A percentile compares a stretch with the other conserved stretches of the same genome.
These are phyloP conservation scores for Cenchrus fungigraminus DNA, from an alignment of 176 grass and related monocot species.

Conservation along the genomic window DNA sequence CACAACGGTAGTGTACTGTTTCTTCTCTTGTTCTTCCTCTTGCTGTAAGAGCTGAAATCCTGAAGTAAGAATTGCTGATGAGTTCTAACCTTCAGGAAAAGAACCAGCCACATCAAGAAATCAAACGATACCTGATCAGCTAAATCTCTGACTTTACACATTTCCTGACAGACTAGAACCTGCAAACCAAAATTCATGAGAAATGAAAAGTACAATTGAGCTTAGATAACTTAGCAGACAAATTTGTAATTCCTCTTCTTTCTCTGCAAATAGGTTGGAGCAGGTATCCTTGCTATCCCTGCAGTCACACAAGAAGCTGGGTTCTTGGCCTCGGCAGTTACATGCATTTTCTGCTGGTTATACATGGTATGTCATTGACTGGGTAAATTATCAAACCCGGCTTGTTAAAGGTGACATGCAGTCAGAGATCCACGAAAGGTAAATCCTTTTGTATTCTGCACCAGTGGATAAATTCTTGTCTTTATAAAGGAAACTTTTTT, in stretches of 20 bases:
- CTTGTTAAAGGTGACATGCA: conserved; percentile 57
- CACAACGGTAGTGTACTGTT: conserved; percentile 79
- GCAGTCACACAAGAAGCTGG: conserved; percentile 94
- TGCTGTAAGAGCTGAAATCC: background rate
- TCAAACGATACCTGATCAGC: background rate
- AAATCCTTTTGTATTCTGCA: conserved; percentile 34
- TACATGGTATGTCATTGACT: conserved; percentile 81
- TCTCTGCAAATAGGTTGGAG: conserved; percentile 66
- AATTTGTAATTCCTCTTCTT: background rate
- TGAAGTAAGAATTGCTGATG: background rate
- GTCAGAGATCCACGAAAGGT: conserved; percentile 50
- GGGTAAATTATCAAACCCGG: conserved; percentile 62
- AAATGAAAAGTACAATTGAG: background rate
- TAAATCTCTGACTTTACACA: background rate
- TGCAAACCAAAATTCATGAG: background rate
- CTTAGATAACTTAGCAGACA: background rate
- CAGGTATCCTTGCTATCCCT: conserved; percentile 93
- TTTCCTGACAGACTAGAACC: background rate
- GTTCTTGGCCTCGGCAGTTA: conserved; percentile 75
- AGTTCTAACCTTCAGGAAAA: background rate
- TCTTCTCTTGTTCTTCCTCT: background rate
- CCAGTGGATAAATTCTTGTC: conserved; percentile 5
- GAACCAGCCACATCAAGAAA: background rate
- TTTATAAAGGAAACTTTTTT: background rate
- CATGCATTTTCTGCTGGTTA: conserved; percentile 81